Evolutionary conservation across 345 rosid genomes (phyloP).

Genomic region (Populus nigra): DNA sequence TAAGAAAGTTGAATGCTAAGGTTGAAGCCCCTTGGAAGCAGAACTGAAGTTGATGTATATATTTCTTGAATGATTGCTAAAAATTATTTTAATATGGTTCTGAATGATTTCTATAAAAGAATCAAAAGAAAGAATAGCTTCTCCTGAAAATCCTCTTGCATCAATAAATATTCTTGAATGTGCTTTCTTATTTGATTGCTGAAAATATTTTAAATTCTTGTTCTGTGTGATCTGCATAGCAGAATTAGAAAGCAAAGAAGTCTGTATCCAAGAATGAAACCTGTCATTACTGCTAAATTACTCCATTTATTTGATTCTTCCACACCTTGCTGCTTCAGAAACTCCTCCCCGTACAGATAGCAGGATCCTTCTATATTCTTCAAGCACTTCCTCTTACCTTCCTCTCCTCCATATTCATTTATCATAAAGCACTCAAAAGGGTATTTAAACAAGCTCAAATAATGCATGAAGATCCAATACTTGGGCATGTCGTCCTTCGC

Average conservation of each 20-base stretch:
- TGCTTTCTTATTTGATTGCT: neutral
- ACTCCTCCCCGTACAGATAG: slow-evolving; percentile 25
- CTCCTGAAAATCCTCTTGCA: too few relatives aligned
- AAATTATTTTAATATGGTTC: neutral
- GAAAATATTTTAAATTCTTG: slow-evolving; percentile 12
- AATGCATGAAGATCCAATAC: slow-evolving; percentile 34
- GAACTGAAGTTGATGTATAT: slow-evolving; percentile 2
- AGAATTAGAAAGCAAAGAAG: slow-evolving; percentile 27
- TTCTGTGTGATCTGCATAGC: slow-evolving; percentile 24
- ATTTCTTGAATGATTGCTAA: too few relatives aligned
- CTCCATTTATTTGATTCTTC: slow-evolving; percentile 32
- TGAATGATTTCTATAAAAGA: slow-evolving; percentile 26
- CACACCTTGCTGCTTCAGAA: slow-evolving; percentile 28
- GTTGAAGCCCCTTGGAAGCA: neutral
- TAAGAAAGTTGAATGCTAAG: neutral
- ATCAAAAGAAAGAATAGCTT: slow-evolving; percentile 2
- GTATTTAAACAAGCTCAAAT: slow-evolving; percentile 32
- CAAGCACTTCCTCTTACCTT: slow-evolving; percentile 25
- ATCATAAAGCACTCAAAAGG: slow-evolving; percentile 38
- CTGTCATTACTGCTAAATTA: slow-evolving; percentile 25
- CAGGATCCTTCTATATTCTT: slow-evolving; percentile 22
- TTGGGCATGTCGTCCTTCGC: slow-evolving; percentile 28
- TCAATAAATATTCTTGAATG: neutral
- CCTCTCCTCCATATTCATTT: slow-evolving; percentile 32
- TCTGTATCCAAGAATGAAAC: slow-evolving; percentile 31